Percentiles rank a stretch among this genome's conserved stretches.
Evolutionary conservation across 2,329 filamentous ascomycete species (phyloP).

Genomic region (Capronia americana): DNA sequence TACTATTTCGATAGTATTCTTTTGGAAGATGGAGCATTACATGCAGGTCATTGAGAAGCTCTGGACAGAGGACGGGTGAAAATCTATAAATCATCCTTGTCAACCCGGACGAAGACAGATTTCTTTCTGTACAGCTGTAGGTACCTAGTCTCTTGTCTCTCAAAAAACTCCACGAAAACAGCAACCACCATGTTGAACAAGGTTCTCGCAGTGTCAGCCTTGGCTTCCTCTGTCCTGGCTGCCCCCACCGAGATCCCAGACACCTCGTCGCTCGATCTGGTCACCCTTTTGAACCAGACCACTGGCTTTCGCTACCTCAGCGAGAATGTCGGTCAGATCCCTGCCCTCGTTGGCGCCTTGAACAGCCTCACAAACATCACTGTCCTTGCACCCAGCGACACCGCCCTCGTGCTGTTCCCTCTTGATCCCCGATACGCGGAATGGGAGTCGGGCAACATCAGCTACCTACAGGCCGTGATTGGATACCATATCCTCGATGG

Average conservation of each 20-base stretch:
- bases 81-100: conserved; percentile 8
- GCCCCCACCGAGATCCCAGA: conserved; percentile 13
- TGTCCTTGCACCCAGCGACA: conserved; percentile 63
- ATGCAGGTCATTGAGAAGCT: conserved; percentile 8
- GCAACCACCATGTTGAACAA: too few species aligned
- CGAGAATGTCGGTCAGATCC: conserved; percentile 11
- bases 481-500: conserved; percentile 67
- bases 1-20: conserved; percentile 16
- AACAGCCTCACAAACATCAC: conserved; percentile 58
- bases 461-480: conserved; percentile 54
- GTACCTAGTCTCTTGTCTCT: conserved; percentile 9
- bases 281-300: conserved; percentile 21
- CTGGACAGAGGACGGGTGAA: conserved; percentile 10
- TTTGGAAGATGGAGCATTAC: conserved; percentile 17
- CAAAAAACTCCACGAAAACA: background rate
- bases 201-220: background rate
- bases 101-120: background rate
- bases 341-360: conserved; percentile 10
- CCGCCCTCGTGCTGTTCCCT: conserved; percentile 51
- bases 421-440: conserved; percentile 45
- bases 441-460: conserved; percentile 24
- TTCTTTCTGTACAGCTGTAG: background rate
- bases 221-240: conserved; percentile 16
- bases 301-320: conserved; percentile 18
- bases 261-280: conserved; percentile 15